A percentile compares a stretch with the other conserved stretches of the same genome.
phyloP scores from a whole-genome alignment of 176 grass and related monocot species.

The Zea mays region DNA sequence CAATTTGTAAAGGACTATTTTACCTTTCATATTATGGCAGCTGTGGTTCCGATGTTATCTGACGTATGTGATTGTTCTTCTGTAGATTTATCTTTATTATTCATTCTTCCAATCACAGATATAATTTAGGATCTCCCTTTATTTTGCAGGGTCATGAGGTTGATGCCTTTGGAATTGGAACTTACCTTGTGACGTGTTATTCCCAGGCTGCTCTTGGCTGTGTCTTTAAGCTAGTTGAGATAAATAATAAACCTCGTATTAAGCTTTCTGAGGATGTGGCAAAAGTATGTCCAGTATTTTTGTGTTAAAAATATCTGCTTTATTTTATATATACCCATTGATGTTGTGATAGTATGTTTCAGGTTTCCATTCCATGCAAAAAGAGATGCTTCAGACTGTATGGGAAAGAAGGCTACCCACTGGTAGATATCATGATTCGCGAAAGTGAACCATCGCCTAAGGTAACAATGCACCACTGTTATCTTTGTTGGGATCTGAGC shows the following conservation, averaged over 20 bases:
- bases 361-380: conserved; percentile 99
- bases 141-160: conserved; percentile 90
- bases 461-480: conserved; percentile 42
- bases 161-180: conserved; percentile 97
- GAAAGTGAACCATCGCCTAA: conserved; percentile 84
- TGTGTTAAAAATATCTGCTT: not conserved
- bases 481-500: conserved; percentile 22
- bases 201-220: conserved; percentile 97
- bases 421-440: conserved; percentile 92
- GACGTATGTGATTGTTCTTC: conserved; percentile 6
- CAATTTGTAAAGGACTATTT: not conserved
- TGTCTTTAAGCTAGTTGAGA: conserved; percentile 99
- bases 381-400: conserved; percentile 84
- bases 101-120: conserved; percentile 7
- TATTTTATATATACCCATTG: conserved; percentile 12
- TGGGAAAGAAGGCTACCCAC: conserved; percentile 88
- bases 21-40: not conserved
- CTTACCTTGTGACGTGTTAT: conserved; percentile 96
- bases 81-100: conserved; percentile 23
- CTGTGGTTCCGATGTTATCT: conserved; percentile 23
- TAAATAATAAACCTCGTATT: conserved; percentile 91
- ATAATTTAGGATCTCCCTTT: conserved; percentile 25
- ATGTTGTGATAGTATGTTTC: conserved; percentile 27
- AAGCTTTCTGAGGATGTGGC: conserved; percentile 96
- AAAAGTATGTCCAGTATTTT: conserved; percentile 61